Percentiles rank a stretch among this genome's conserved stretches.
phyloP scores from a whole-genome alignment of 2,329 filamentous ascomycete genomes.

The Neopestalotiopsis sp. region DNA sequence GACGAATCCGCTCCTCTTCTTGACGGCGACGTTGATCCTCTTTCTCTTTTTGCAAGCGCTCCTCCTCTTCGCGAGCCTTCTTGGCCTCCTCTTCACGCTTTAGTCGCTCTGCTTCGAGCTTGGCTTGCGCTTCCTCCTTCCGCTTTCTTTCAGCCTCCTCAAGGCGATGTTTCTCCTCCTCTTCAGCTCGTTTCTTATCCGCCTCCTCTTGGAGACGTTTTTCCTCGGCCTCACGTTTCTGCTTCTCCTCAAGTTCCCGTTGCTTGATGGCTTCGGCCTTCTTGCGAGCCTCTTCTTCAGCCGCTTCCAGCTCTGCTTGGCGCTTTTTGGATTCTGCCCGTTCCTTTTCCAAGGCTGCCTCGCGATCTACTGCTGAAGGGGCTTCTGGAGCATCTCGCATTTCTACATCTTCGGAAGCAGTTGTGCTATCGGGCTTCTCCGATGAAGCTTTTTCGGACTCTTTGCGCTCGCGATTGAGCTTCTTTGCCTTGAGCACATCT shows the following conservation, averaged over 20 bases:
- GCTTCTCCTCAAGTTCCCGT: slow-evolving; percentile 38
- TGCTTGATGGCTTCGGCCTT: slow-evolving; percentile 38
- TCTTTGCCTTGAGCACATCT: slow-evolving; percentile 43
- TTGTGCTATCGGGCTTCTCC: slow-evolving; percentile 58
- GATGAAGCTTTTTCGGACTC: slow-evolving; percentile 47
- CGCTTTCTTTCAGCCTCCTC: slow-evolving; percentile 38
- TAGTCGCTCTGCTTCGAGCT: slow-evolving; percentile 25
- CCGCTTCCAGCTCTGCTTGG: slow-evolving; percentile 40
- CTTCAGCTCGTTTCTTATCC: slow-evolving; percentile 33
- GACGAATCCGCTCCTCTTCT: slow-evolving; percentile 55
- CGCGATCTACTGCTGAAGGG: slow-evolving; percentile 25
- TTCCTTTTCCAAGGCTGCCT: slow-evolving; percentile 40
- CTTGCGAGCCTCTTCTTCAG: slow-evolving; percentile 34
- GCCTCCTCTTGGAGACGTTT: slow-evolving; percentile 39
- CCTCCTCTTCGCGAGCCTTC: slow-evolving; percentile 42
- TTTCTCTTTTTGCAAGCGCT: slow-evolving; percentile 44
- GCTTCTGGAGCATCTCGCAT: slow-evolving; percentile 54
- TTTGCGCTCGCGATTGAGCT: slow-evolving; percentile 46
- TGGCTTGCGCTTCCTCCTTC: slow-evolving; percentile 31
- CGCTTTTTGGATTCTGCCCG: slow-evolving; percentile 42
- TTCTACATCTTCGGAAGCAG: slow-evolving; percentile 63
- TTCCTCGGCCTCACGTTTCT: slow-evolving; percentile 34
- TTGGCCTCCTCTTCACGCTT: slow-evolving; percentile 28
- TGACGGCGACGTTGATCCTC: slow-evolving; percentile 41
- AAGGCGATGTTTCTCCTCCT: slow-evolving; percentile 30